phyloP scores from a whole-genome alignment of 768 basidiomycete species.

The Termitomyces bulborhizus region DNA sequence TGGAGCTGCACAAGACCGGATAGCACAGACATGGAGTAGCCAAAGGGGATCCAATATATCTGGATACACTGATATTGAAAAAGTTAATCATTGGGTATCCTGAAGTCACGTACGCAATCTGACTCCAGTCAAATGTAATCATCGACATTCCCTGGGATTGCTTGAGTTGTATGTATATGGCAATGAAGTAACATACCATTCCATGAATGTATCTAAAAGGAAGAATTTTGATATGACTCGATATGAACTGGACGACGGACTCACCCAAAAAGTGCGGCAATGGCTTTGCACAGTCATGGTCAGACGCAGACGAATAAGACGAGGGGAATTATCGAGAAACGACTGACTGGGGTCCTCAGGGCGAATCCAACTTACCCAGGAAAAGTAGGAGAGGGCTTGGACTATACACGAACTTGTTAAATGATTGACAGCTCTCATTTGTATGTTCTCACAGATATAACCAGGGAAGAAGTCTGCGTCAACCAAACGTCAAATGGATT shows the following conservation, averaged over 20 bases:
- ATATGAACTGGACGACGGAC: constrained; percentile 3
- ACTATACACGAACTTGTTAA: constrained; percentile 16
- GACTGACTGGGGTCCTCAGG: constrained; percentile 40
- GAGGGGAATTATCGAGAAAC: not conserved
- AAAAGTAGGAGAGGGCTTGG: constrained; percentile 50
- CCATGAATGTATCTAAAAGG: constrained; percentile 32
- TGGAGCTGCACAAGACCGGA: not conserved
- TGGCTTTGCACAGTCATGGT: constrained; percentile 19
- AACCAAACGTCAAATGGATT: constrained; percentile 21
- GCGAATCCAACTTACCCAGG: constrained; percentile 53
- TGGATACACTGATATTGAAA: constrained; percentile 3
- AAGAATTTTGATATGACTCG: not conserved
- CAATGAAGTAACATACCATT: constrained; percentile 32
- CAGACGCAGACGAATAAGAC: not conserved
- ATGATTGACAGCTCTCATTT: not conserved
- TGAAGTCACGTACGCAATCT: constrained; percentile 43
- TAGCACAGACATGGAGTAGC: constrained; percentile 31
- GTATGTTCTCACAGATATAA: constrained; percentile 30
- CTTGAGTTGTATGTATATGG: constrained; percentile 20
- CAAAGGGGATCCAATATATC: constrained; percentile 47
- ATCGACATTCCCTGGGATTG: constrained; percentile 34
- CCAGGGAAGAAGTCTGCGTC: constrained; percentile 31
- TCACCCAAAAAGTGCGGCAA: constrained; percentile 44
- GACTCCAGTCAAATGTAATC: constrained; percentile 48
- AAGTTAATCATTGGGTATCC: not conserved